Evolutionary conservation across 441 rosid species (phyloP), one percentile per base, ranked within the genome.

Genomic region (Cnidoscolus chayamansa): DNA sequence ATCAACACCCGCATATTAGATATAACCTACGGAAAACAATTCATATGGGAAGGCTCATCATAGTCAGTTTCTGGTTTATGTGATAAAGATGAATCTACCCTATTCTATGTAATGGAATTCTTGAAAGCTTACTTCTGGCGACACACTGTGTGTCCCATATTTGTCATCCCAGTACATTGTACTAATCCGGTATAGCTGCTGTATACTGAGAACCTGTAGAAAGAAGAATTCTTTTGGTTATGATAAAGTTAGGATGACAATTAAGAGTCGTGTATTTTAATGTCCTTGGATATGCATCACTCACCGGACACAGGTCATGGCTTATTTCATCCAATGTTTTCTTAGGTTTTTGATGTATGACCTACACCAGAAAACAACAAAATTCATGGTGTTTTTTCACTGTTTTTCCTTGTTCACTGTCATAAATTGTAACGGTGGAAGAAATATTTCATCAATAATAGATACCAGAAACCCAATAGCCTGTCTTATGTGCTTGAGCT

Each of bases 81-180:
- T 49, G 70, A 75, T 54, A 15, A 59, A 71, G 64, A 70, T 50
- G 76, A 57, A 63, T 63, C 58, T 72, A 69, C 64, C 61, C 77
- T 54, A 77, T 79, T 56, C 49, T 58, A 35, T 20, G 73, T 31
- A 63, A 77, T 55, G 68, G 72, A 75, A 79, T 74, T 47, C 50
- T 50, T 57, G 25, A 65, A 74, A 72, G 84, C 99, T 89, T 86
- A 96, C 99, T 69, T 93, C 98, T 0, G 93, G 72, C 56, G 98
- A 86, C 63, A 96, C 97, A 70, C 98, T 93, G 43, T 93, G 99
- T 0, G 98, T 91, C 74, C 97, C 98, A 60, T 93, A 96, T 81
- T 96, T 96, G 89, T 96, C 99, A 49, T 96, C 99, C 99, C 99
- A 96, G 77, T 96, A 96, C 98, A 96, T 94, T 0, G 99, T 96